Conservation (phyloP, 176 grass and related monocot species). For the Musa itinerans region DNA sequence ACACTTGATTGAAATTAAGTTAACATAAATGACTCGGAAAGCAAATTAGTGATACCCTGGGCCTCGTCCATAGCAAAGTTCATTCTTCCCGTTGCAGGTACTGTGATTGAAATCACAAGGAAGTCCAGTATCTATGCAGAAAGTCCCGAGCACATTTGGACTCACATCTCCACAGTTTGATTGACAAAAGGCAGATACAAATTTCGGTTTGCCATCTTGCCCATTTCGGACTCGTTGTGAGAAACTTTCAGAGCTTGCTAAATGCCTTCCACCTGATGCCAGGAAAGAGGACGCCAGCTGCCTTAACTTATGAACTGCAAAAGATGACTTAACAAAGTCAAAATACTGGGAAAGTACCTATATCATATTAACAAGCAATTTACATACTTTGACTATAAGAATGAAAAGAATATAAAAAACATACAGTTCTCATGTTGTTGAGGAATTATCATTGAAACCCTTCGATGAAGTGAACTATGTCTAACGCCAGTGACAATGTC, state of each 20-base stretch:
- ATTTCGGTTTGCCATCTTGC: conserved; percentile 46
- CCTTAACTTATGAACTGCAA: conserved; percentile 63
- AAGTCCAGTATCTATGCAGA: conserved; percentile 86
- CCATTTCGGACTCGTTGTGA: conserved; percentile 49
- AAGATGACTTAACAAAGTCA: conserved; percentile 22
- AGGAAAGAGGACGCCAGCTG: conserved; percentile 68
- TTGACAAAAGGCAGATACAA: conserved; percentile 96
- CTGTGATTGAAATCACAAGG: conserved; percentile 96
- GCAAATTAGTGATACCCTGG: conserved; percentile 55
- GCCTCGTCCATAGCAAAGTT: conserved; percentile 91
- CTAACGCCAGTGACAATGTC: conserved; percentile 22
- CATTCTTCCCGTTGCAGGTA: conserved; percentile 96
- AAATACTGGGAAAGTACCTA: not conserved
- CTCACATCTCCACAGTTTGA: conserved; percentile 99
- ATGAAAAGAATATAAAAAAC: conserved; percentile 1
- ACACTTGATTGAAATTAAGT: not conserved
- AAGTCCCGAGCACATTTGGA: conserved; percentile 87
- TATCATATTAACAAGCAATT: not conserved
- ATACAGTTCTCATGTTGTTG: conserved; percentile 80
- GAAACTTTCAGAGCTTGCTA: conserved; percentile 44
- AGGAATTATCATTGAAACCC: conserved; percentile 83
- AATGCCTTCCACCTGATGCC: conserved; percentile 68
- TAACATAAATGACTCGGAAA: not conserved
- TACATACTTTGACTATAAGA: not conserved
- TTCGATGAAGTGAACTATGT: conserved; percentile 36